A percentile compares a stretch with the other conserved stretches of the same genome.
Conservation (phyloP, 73 alveolate genomes). For the Stentor coeruleus region DNA sequence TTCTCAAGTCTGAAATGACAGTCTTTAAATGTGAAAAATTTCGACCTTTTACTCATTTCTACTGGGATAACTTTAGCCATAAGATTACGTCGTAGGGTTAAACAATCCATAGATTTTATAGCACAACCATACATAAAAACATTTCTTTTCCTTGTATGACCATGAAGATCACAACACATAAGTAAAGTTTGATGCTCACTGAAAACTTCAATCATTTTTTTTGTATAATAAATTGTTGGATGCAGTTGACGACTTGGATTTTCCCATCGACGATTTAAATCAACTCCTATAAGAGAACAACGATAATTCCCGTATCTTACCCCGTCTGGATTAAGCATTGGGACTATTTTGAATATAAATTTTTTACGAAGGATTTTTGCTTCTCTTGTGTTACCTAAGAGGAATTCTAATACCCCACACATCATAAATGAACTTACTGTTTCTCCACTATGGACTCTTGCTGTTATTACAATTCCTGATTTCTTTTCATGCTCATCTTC, state of each 20-base stretch:
- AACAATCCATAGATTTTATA: background rate
- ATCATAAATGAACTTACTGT: conserved; percentile 89
- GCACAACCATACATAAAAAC: conserved; percentile 79
- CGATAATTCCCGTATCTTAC: conserved; percentile 74
- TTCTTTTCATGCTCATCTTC: conserved; percentile 30
- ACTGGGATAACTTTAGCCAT: conserved; percentile 21
- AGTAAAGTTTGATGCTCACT: conserved; percentile 31
- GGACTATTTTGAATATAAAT: conserved; percentile 82
- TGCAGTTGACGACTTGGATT: conserved; percentile 30
- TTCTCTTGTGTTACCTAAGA: conserved; percentile 44
- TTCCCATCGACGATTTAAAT: conserved; percentile 70
- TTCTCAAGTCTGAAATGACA: conserved; percentile 51
- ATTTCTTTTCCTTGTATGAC: conserved; percentile 72
- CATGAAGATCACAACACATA: conserved; percentile 82
- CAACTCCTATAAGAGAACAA: conserved; percentile 55
- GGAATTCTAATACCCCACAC: conserved; percentile 83
- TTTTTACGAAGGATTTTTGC: conserved; percentile 74
- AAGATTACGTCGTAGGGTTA: background rate
- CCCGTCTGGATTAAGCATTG: conserved; percentile 85
- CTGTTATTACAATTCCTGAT: conserved; percentile 58
- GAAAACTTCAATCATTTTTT: conserved; percentile 33
- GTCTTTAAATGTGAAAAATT: conserved; percentile 16
- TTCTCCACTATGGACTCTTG: conserved; percentile 98
- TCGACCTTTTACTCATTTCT: background rate
- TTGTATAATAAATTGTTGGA: conserved; percentile 38